A percentile compares a stretch with the other conserved stretches of the same genome.
Evolutionary conservation across 169 alveolate species (phyloP).

Genomic region (Miamiensis avidus): DNA sequence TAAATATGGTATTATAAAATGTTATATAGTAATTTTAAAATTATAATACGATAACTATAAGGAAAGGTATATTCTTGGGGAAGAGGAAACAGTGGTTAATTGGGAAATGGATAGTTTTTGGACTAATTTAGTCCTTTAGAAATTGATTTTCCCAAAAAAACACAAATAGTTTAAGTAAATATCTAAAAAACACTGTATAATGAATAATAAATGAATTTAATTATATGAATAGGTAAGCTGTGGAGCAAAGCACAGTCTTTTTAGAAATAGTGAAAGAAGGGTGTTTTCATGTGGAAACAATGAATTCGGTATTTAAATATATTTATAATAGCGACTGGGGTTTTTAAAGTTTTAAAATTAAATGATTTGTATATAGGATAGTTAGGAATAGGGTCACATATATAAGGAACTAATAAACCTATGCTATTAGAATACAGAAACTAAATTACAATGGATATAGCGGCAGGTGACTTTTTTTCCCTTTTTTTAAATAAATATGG

Average conservation of each 20-base stretch:
- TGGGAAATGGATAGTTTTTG: neutral
- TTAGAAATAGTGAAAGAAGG: no score
- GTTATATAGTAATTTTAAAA: no score
- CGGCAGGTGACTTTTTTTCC: neutral
- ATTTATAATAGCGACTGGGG: no score
- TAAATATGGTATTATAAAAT: neutral
- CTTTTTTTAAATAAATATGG: neutral
- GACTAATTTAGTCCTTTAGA: neutral
- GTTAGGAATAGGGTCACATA: neutral
- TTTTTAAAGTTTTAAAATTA: no score
- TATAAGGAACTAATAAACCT: neutral
- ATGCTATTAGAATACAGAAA: no score
- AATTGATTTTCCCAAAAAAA: no score
- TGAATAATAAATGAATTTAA: no score
- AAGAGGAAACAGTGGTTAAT: neutral
- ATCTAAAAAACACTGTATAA: no score
- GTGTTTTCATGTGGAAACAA: neutral
- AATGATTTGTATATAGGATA: no score
- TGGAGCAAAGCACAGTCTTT: neutral
- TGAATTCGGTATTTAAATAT: neutral
- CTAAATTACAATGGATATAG: neutral
- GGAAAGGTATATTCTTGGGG: neutral
- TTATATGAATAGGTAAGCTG: neutral
- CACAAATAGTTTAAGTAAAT: neutral
- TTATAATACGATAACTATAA: neutral